A percentile compares a stretch with the other conserved stretches of the same genome.
Conservation (phyloP, 257 asterid genomes). For the Pogostemon cablin region DNA sequence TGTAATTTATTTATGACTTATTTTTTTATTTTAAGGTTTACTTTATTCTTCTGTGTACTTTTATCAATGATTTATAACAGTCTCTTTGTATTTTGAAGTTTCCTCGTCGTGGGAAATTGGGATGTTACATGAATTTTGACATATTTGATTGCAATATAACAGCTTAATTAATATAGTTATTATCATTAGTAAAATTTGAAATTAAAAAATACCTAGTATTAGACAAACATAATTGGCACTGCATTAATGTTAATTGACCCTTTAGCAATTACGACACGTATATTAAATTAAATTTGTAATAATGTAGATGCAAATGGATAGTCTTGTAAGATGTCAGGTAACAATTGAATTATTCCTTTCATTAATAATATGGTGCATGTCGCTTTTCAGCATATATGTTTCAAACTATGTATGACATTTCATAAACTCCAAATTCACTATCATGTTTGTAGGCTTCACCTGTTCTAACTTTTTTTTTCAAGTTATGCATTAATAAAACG, state of each 20-base stretch:
- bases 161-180: no score
- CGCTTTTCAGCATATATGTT: not conserved
- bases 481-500: no score
- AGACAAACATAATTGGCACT: not conserved
- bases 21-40: no score
- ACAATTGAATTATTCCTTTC: not conserved
- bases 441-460: not conserved
- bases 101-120: no score
- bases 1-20: no score
- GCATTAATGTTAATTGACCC: not conserved
- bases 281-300: not conserved
- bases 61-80: no score
- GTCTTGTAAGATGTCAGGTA: constrained; percentile 23
- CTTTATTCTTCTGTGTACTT: no score
- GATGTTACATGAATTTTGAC: no score
- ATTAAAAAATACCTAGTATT: not conserved
- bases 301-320: not conserved
- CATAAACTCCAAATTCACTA: not conserved
- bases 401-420: not conserved
- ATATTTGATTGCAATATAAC: no score
- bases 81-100: no score
- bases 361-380: not conserved
- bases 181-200: no score
- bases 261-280: not conserved
- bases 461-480: no score